Evolutionary conservation across 1,284 basidiomycete species (phyloP).

Genomic region (Ceratobasidium sp.): DNA sequence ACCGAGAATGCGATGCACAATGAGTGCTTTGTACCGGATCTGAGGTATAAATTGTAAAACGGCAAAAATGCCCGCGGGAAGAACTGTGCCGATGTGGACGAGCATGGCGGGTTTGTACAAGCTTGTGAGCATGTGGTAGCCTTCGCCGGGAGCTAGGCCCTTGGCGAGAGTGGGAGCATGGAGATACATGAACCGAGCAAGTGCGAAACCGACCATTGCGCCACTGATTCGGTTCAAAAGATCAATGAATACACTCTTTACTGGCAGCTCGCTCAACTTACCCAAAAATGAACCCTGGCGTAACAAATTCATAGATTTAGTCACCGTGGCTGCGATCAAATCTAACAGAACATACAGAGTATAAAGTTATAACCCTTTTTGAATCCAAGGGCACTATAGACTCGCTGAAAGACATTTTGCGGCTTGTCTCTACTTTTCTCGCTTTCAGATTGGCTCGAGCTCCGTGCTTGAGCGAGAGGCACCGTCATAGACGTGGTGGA

Average conservation of each 20-base stretch:
- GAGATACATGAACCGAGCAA: conserved; percentile 40
- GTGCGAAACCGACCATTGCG: conserved; percentile 36
- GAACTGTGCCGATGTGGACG: conserved; percentile 33
- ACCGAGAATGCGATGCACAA: conserved; percentile 45
- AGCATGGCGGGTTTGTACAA: conserved; percentile 36
- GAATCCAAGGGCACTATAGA: conserved; percentile 23
- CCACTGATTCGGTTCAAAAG: conserved; percentile 3
- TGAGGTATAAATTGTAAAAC: conserved; percentile 47
- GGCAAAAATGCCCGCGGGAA: conserved; percentile 43
- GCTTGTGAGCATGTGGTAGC: conserved; percentile 25
- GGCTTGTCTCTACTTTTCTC: background rate
- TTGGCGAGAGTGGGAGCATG: conserved; percentile 7
- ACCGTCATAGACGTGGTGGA: background rate
- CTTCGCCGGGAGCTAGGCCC: conserved; percentile 20
- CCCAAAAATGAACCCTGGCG: conserved; percentile 43
- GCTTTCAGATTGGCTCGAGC: background rate
- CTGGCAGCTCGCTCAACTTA: background rate
- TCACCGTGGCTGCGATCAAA: background rate
- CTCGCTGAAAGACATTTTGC: background rate
- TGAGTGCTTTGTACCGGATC: conserved; percentile 44
- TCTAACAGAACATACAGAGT: conserved; percentile 12
- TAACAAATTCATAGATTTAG: background rate
- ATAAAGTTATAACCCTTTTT: conserved; percentile 42
- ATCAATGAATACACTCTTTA: background rate
- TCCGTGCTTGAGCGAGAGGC: background rate